Conservation (phyloP, 352 stramenopile species). For the Pythium dissimile region DNA sequence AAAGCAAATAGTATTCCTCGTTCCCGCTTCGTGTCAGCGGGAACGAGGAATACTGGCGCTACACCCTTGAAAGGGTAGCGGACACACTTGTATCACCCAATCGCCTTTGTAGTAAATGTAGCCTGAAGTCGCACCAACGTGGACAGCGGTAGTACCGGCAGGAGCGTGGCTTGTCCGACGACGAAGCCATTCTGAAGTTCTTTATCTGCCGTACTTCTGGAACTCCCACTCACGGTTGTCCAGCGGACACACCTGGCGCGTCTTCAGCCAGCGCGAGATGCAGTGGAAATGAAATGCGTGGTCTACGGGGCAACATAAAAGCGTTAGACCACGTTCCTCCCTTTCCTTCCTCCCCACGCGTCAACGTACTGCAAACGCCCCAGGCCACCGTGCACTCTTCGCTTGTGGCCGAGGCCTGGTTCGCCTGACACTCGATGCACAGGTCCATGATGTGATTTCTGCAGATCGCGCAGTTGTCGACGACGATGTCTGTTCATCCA, state of each 20-base stretch:
- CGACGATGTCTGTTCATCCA: conserved; percentile 70
- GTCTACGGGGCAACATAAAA: conserved; percentile 90
- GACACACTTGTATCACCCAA: too few relatives aligned
- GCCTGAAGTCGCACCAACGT: background rate
- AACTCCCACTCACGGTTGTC: conserved; percentile 99
- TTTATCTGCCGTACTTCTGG: conserved; percentile 93
- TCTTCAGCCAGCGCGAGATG: conserved; percentile 99
- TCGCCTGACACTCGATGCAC: conserved; percentile 98
- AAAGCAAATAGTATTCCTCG: too few relatives aligned
- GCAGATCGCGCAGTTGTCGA: conserved; percentile 97
- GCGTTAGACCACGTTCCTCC: too few relatives aligned
- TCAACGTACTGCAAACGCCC: conserved; percentile 82
- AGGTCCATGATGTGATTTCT: conserved; percentile 99
- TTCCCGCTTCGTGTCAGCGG: too few relatives aligned
- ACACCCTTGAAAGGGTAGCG: too few relatives aligned
- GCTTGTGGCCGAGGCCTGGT: conserved; percentile 85
- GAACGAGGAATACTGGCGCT: too few relatives aligned
- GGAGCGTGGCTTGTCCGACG: too few relatives aligned
- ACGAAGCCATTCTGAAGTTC: too few relatives aligned
- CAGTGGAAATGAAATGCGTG: conserved; percentile 99
- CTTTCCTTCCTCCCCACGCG: background rate
- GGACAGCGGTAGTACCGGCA: too few relatives aligned
- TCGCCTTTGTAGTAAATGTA: too few relatives aligned
- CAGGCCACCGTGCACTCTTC: conserved; percentile 87
- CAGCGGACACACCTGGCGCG: conserved; percentile 97